Percentiles rank a stretch among this genome's conserved stretches.
phyloP scores from a whole-genome alignment of 805 yeast genomes.

The Cyberlindnera nakhonratchasimensis region DNA sequence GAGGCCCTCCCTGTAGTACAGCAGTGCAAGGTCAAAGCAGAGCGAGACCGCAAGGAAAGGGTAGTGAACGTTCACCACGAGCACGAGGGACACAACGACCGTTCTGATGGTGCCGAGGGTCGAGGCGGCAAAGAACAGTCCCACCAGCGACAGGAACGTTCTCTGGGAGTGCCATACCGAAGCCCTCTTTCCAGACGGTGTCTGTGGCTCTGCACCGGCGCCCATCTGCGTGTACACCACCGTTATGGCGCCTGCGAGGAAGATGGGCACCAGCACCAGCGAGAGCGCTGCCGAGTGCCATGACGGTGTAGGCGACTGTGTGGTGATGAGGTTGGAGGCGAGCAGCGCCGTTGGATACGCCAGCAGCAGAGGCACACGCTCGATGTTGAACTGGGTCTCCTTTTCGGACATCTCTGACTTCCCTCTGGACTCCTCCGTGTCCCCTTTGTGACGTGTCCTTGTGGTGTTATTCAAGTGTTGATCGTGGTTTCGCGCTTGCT shows the following conservation, averaged over 20 bases:
- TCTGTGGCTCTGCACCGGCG: background rate
- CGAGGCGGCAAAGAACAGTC: conserved; percentile 14
- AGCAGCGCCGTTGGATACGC: conserved; percentile 28
- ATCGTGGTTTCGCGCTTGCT: too few relatives aligned
- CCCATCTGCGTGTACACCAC: conserved; percentile 10
- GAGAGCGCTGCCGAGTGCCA: conserved; percentile 3
- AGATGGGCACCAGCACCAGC: conserved; percentile 14
- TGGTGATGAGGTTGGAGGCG: conserved; percentile 21
- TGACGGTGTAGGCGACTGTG: conserved; percentile 3
- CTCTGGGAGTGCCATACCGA: conserved; percentile 2
- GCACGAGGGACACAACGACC: conserved; percentile 18
- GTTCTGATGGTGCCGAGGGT: conserved; percentile 26
- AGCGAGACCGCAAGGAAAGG: conserved; percentile 13
- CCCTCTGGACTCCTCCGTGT: too few relatives aligned
- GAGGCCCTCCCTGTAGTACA: conserved; percentile 6
- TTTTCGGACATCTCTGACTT: background rate
- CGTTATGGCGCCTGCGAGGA: conserved; percentile 18
- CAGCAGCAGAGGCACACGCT: conserved; percentile 25
- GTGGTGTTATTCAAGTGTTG: too few relatives aligned
- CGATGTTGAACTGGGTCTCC: conserved; percentile 26
- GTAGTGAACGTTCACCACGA: conserved; percentile 17
- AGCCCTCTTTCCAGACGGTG: background rate
- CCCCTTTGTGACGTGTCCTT: too few relatives aligned
- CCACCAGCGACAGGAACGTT: conserved; percentile 9
- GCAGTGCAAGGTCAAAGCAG: conserved; percentile 13